Conservation (phyloP, 1,284 basidiomycete genomes). For the Termitomyces sp. region DNA sequence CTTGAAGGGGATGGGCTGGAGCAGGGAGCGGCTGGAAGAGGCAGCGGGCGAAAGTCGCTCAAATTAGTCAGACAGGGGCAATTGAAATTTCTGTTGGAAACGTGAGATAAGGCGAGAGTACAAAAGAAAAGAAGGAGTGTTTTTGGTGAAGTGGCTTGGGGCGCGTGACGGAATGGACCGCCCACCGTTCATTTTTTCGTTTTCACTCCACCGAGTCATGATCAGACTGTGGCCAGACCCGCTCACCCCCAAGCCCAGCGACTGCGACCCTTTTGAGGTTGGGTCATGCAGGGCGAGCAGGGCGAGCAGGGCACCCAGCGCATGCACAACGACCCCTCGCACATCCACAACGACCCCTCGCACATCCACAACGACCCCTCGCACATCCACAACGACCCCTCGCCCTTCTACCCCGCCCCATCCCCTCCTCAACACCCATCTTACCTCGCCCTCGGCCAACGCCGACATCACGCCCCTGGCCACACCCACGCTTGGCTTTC, state of each 20-base stretch:
- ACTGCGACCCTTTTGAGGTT: constrained; percentile 68
- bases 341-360: no score
- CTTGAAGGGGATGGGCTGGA: constrained; percentile 49
- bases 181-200: constrained; percentile 17
- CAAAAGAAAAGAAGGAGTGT: neutral
- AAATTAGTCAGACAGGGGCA: constrained; percentile 5
- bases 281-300: no score
- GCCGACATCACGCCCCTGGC: constrained; percentile 33
- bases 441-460: constrained; percentile 22
- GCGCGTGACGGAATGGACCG: constrained; percentile 14
- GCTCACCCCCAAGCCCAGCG: constrained; percentile 64
- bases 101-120: constrained; percentile 1
- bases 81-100: constrained; percentile 5
- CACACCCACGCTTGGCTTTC: constrained; percentile 32
- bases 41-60: constrained; percentile 24
- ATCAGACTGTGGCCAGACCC: constrained; percentile 73
- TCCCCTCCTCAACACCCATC: constrained; percentile 24
- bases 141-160: neutral
- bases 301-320: no score
- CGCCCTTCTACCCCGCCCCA: constrained; percentile 23
- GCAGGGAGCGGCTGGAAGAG: constrained; percentile 18
- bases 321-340: no score
- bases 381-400: neutral
- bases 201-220: constrained; percentile 35
- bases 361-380: no score